phyloP scores from a whole-genome alignment of 2,329 filamentous ascomycete genomes.

The Ascochyta lentis region DNA sequence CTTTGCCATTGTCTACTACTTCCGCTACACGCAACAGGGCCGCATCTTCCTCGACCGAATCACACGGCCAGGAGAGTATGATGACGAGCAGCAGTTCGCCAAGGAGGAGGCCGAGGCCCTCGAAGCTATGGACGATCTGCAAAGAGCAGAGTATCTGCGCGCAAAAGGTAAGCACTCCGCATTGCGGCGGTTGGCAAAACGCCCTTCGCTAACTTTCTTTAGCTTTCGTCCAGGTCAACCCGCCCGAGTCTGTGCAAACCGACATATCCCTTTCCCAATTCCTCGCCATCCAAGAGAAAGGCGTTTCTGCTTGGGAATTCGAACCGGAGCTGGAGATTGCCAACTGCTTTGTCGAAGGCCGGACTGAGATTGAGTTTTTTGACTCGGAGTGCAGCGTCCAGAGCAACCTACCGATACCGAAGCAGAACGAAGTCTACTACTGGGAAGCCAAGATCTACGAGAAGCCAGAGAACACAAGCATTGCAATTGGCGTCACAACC shows the following conservation, averaged over 20 bases:
- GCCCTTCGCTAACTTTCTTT: conserved; percentile 14
- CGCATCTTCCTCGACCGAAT: conserved; percentile 93
- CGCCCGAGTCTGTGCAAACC: conserved; percentile 91
- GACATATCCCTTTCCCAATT: conserved; percentile 98
- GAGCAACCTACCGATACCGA: conserved; percentile 94
- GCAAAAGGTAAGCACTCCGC: conserved; percentile 76
- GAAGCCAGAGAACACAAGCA: conserved; percentile 84
- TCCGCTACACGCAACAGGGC: conserved; percentile 85
- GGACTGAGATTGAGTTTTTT: conserved; percentile 98
- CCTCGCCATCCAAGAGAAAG: conserved; percentile 97
- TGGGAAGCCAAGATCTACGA: conserved; percentile 99
- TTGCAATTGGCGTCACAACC: conserved; percentile 93
- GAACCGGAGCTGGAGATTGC: conserved; percentile 98
- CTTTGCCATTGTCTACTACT: conserved; percentile 86
- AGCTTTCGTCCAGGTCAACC: conserved; percentile 95
- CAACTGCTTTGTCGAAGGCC: conserved; percentile 95
- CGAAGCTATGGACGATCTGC: conserved; percentile 93
- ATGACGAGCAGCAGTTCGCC: conserved; percentile 94
- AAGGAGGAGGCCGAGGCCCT: conserved; percentile 94
- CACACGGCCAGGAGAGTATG: conserved; percentile 91
- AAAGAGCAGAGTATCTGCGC: conserved; percentile 86
- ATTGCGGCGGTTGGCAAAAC: neutral
- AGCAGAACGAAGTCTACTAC: conserved; percentile 99
- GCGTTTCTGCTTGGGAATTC: conserved; percentile 99
- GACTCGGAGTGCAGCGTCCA: conserved; percentile 97